Conservation (phyloP, 345 rosid species). For the Leavenworthia alabamica region DNA sequence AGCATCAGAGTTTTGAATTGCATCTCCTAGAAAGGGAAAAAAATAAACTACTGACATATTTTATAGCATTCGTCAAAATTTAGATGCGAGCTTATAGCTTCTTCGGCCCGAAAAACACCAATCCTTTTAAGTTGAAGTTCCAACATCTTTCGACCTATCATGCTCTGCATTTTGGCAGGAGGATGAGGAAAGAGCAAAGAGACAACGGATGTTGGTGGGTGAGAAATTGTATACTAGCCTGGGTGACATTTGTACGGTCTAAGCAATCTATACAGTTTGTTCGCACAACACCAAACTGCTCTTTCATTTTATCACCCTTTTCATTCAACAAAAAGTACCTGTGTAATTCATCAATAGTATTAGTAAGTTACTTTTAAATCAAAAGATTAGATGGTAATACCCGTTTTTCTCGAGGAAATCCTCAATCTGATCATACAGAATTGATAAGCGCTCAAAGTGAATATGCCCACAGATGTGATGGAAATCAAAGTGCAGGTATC, state of each 20-base stretch:
- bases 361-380: background rate
- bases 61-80: slow-evolving; percentile 78
- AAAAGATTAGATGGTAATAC: slow-evolving; percentile 33
- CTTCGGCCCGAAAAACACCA: slow-evolving; percentile 84
- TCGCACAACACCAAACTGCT: slow-evolving; percentile 86
- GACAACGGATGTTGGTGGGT: background rate
- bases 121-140: slow-evolving; percentile 84
- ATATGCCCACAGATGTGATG: slow-evolving; percentile 86
- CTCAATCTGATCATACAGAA: slow-evolving; percentile 77
- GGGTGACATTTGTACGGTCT: slow-evolving; percentile 97
- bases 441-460: slow-evolving; percentile 91
- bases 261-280: slow-evolving; percentile 97
- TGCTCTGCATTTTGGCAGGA: slow-evolving; percentile 55
- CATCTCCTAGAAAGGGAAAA: background rate
- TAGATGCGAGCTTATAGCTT: slow-evolving; percentile 63
- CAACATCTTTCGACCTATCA: slow-evolving; percentile 82
- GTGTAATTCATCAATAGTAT: slow-evolving; percentile 8
- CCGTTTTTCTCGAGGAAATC: slow-evolving; percentile 78
- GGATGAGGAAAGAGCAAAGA: slow-evolving; percentile 7
- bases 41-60: slow-evolving; percentile 51
- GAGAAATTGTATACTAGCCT: slow-evolving; percentile 42
- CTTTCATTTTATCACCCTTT: slow-evolving; percentile 88
- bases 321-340: slow-evolving; percentile 87
- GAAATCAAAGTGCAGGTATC: slow-evolving; percentile 96
- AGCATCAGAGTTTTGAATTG: slow-evolving; percentile 12